Percentiles rank a stretch among this genome's conserved stretches.
Conservation (phyloP, 768 basidiomycete genomes). For the Rhodotorula kratochvilovae region DNA sequence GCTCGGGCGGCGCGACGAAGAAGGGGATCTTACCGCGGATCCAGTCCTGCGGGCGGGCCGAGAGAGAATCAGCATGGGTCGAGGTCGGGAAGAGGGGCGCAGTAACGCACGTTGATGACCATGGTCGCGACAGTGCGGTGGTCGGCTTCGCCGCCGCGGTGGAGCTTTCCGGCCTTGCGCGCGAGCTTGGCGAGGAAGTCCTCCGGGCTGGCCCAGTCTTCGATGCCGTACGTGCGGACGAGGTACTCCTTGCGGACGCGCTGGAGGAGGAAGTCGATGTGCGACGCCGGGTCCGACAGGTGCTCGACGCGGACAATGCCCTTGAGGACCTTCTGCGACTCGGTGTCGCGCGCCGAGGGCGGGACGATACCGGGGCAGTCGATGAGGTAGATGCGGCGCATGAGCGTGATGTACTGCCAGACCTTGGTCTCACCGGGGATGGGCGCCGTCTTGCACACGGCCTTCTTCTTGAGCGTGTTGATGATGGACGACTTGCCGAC, state of each 20-base stretch:
- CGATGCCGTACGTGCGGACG: constrained; percentile 68
- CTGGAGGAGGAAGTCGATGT: constrained; percentile 78
- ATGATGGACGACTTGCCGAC: constrained; percentile 97
- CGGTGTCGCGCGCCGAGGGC: constrained; percentile 80
- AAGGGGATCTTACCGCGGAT: constrained; percentile 94
- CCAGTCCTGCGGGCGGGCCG: constrained; percentile 64
- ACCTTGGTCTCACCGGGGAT: constrained; percentile 99
- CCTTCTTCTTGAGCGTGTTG: constrained; percentile 95
- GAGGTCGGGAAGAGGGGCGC: constrained; percentile 62
- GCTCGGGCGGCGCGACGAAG: constrained; percentile 87
- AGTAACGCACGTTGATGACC: constrained; percentile 62
- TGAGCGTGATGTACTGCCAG: constrained; percentile 99
- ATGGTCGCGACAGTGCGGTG: constrained; percentile 89
- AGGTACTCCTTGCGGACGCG: constrained; percentile 92
- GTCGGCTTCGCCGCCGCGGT: constrained; percentile 93
- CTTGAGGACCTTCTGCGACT: constrained; percentile 88
- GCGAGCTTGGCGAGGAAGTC: constrained; percentile 79
- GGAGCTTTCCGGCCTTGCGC: constrained; percentile 80
- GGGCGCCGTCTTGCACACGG: constrained; percentile 93
- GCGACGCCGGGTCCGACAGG: constrained; percentile 82
- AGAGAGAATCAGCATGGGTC: constrained; percentile 54
- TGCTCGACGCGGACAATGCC: constrained; percentile 96
- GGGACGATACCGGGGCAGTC: constrained; percentile 99
- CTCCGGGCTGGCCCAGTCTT: constrained; percentile 61
- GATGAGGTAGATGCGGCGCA: constrained; percentile 93